Evolutionary conservation across 2,329 filamentous ascomycete genomes (phyloP), one percentile per base, ranked within the genome.

Genomic region (Diaporthe sp.): DNA sequence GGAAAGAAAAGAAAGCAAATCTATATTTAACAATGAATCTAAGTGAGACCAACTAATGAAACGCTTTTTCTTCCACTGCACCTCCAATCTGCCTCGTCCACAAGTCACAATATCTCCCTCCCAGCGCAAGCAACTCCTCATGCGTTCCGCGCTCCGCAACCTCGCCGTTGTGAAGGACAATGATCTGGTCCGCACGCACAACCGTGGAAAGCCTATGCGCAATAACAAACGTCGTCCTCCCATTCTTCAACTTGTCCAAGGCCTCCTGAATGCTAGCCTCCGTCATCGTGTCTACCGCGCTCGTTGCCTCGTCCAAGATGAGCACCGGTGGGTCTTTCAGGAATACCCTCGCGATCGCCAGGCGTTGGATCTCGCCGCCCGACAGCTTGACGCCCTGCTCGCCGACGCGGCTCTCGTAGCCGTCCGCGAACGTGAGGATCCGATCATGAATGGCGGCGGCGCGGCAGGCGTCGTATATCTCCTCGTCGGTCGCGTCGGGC

Each of bases 141-240:
- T 98, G 95, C 0, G 92, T 95, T 22, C 95, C 95, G 59, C 89
- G 88, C 84, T 97, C 95, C 15, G 90, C 90, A 66, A 97, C 92
- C 61, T 89, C 87, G 19, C 95, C 95, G 74, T 91, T 90, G 76
- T 93, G 91, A 39, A 96, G 87, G 63, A 97, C 94, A 72, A 95
- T 87, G 75, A 97, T 95, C 79, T 95, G 93, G 81, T 97, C 94
- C 15, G 95, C 95, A 73, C 94, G 92, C 10, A 66, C 44, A 13
- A 66, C 56, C 22, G 73, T 72, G 4, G 69, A 70, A 19, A 74
- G 69, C 10, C 69, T 61, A 22, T 74, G 73, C 44, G 73, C 73
- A 27, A 74, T 53, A 27, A 74, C 55, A 19, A 74, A 51, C 72
- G 70, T 65, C 12, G 75, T 74, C 39, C 73, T 71, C 30, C 51